Percentiles rank a stretch among this genome's conserved stretches.
Evolutionary conservation across 2,329 filamentous ascomycete species (phyloP).

Genomic region (Diaporthe capsici): DNA sequence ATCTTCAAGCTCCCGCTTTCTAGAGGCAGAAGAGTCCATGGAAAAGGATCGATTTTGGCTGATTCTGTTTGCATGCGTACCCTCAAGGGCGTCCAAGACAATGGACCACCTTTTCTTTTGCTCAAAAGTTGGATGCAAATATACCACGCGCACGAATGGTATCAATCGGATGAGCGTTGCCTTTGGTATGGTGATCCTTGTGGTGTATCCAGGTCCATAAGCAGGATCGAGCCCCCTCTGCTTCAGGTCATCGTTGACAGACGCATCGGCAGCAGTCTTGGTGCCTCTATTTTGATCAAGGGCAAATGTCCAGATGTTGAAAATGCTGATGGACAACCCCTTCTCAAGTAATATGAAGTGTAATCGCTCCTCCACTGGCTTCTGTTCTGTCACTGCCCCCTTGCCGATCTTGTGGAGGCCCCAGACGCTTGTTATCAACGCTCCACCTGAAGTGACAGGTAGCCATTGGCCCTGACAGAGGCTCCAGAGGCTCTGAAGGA

Average conservation of each 20-base stretch:
- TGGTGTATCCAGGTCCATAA: slow-evolving; percentile 17
- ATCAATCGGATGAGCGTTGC: background rate
- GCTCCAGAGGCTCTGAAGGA: background rate
- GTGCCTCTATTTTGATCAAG: background rate
- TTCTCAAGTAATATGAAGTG: slow-evolving; percentile 8
- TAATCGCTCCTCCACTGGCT: background rate
- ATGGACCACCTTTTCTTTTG: background rate
- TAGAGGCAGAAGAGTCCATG: background rate
- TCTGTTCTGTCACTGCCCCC: too few relatives aligned
- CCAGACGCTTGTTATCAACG: background rate
- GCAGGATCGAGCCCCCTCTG: slow-evolving; percentile 2
- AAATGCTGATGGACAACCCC: background rate
- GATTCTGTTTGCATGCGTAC: background rate
- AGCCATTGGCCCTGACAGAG: background rate
- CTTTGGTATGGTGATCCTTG: background rate
- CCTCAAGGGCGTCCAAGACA: background rate
- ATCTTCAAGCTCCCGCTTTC: background rate
- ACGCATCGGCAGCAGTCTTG: slow-evolving; percentile 14
- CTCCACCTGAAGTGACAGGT: slow-evolving; percentile 4
- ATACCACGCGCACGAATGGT: background rate
- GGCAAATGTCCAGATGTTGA: background rate
- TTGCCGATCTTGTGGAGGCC: background rate
- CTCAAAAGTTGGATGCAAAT: slow-evolving; percentile 1
- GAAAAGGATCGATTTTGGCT: background rate
- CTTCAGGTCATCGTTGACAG: slow-evolving; percentile 6